Conservation (phyloP, 495 filamentous ascomycete genomes). For the Hypomontagnella submonticulosa region DNA sequence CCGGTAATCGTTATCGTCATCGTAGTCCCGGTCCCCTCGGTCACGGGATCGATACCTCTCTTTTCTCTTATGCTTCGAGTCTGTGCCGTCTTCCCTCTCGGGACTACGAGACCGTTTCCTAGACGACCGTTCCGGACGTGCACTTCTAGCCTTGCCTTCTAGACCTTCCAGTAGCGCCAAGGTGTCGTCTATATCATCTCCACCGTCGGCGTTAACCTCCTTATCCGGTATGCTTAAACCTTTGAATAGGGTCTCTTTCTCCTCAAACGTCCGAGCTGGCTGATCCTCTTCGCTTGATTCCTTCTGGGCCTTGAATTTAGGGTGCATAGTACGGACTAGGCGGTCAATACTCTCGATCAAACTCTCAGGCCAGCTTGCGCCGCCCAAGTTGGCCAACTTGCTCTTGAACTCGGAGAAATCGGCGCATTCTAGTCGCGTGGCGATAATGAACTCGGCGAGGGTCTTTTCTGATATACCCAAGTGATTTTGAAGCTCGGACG, state of each 20-base stretch:
- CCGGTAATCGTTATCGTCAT: conserved; percentile 45
- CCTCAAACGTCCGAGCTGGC: conserved; percentile 55
- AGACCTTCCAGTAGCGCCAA: conserved; percentile 89
- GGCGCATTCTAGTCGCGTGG: conserved; percentile 81
- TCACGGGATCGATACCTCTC: conserved; percentile 57
- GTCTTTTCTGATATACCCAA: conserved; percentile 93
- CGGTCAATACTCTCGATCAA: conserved; percentile 92
- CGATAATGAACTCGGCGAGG: conserved; percentile 93
- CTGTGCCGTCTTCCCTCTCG: conserved; percentile 64
- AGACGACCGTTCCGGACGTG: conserved; percentile 50
- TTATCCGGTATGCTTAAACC: conserved; percentile 90
- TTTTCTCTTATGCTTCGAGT: conserved; percentile 49
- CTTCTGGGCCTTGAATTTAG: conserved; percentile 72
- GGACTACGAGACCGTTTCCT: conserved; percentile 82
- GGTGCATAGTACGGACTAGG: conserved; percentile 88
- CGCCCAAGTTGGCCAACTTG: conserved; percentile 74
- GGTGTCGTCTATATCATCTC: conserved; percentile 88
- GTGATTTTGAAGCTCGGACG: conserved; percentile 93
- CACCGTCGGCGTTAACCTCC: conserved; percentile 63
- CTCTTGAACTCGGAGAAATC: conserved; percentile 74
- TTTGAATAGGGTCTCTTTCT: conserved; percentile 85
- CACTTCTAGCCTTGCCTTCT: conserved; percentile 70
- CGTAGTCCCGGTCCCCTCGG: conserved; percentile 58
- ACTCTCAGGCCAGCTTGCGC: conserved; percentile 88
- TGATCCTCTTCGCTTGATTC: conserved; percentile 55